Evolutionary conservation across 2,329 filamentous ascomycete genomes (phyloP), one percentile per base, ranked within the genome.

Genomic region (Clonostachys solani): DNA sequence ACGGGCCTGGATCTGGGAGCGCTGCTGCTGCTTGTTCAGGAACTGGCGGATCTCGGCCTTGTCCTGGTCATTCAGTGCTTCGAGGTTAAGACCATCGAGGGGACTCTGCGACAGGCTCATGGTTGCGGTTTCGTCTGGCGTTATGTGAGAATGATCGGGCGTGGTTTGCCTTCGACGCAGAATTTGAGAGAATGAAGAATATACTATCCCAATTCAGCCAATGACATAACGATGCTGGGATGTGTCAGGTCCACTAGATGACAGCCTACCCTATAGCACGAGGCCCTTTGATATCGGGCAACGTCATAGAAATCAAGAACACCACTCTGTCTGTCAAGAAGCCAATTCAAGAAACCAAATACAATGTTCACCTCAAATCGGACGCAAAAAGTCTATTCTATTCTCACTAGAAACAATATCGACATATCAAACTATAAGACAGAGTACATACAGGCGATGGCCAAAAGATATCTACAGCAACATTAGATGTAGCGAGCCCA

Each of bases 11-110:
- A 83, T 69, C 55, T 81, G 75, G n/a, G 88, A 81, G 66, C 94
- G 94, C 70, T 96, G 89, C 54, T 81, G 79, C 75, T 96, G 91
- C 63, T 88, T 90, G 57, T 82, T 73, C 49, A 96, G 77, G 68
- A 96, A 92, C 62, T 90, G 84, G 61, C 90, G 88, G 40, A 99
- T 80, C 70, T 97, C 91, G 54, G 83, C 77, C 78, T 91, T 94
- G 71, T 96, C 91, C 61, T 81, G 80, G 50, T 89, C 84, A 60
- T 81, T 87, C 63, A 96, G 85, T 69, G 83, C 84, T 60, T 82
- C 80, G 55, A 92, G 72, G 61, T 92, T 87, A 60, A 83, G 59
- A 50, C 77, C 71, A 49, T 74, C 71, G 61, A 80, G 63, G 44
- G 58, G 61, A 18, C 61, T 55, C 45, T 62, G 62, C 12, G 64